Base-by-base conservation (phyloP, 129 eudicot genomes). In the Erigeron canadensis region DNA sequence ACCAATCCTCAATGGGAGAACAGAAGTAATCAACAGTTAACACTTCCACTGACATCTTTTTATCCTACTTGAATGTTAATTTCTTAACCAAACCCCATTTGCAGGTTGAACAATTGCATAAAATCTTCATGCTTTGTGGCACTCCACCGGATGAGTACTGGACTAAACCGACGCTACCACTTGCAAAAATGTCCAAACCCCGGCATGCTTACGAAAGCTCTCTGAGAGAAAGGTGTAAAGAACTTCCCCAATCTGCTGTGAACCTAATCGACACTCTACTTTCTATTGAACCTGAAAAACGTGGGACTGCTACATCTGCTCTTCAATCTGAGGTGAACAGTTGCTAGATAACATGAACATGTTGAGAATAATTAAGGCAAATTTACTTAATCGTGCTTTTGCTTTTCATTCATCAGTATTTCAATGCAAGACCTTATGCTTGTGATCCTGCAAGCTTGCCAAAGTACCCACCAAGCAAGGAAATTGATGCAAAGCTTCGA, bases 51-150 rank as follows among this genome's bases (percentile, higher is more conserved):
- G 3, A 0, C 34, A 28, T 28, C 1, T 28, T 28, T 28, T 28
- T 28, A 28, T 0, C n/a, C n/a, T n/a, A 28, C 34, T 28, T 28
- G 34, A 28, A 28, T 28, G 34, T 28, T 28, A 28, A 28, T 2
- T 28, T 28, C 0, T 0, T 5, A n/a, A 39, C 8, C 16, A 54
- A 47, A 19, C 19, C 28, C 19, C n/a, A 43, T 63, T 5, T 62
- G 58, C 78, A 91, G 97, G 97, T 92, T 66, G 98, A 92, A 71
- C 98, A 92, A 67, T 73, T 92, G 80, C 98, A 92, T 62, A 89
- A 85, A 71, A 89, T 92, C 44, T 92, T 92, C 85, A 89, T 83
- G 84, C 91, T 92, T 45, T 84, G 95, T 73, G 96, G 98, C 50
- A 78, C 89, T 60, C 98, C 94, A 19, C 72, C 95, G 0, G 91